Percentiles rank a stretch among this genome's conserved stretches.
Evolutionary conservation across 306 rosid species (phyloP).

Genomic region (Dalbergia cultrata): DNA sequence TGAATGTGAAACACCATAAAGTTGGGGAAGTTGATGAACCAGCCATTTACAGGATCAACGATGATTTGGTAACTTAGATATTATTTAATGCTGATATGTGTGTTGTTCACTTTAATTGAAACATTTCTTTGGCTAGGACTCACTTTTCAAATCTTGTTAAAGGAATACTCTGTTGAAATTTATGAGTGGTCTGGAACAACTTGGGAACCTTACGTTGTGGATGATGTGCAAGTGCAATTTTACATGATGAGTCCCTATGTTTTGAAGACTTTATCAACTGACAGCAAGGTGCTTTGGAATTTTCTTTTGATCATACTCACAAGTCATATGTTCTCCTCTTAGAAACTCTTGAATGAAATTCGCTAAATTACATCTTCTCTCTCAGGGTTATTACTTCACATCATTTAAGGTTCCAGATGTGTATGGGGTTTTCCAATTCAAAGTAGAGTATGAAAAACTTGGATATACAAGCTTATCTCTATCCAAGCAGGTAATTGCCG

Average conservation of each 20-base stretch:
- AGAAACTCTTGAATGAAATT: constrained; percentile 26
- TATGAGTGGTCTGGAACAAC: constrained; percentile 90
- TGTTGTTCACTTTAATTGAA: background rate
- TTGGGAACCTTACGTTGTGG: constrained; percentile 93
- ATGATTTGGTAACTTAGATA: constrained; percentile 80
- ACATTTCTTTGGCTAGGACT: constrained; percentile 43
- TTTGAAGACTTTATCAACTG: constrained; percentile 82
- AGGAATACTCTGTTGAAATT: constrained; percentile 92
- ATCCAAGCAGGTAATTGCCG: constrained; percentile 80
- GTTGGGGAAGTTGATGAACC: constrained; percentile 85
- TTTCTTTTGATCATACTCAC: constrained; percentile 11
- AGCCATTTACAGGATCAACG: constrained; percentile 87
- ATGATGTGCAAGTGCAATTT: constrained; percentile 97
- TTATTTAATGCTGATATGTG: constrained; percentile 9
- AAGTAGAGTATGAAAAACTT: constrained; percentile 89
- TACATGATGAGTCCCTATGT: constrained; percentile 99
- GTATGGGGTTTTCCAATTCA: constrained; percentile 99
- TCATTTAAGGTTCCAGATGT: constrained; percentile 97
- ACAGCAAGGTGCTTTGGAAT: constrained; percentile 68
- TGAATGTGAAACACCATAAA: constrained; percentile 82
- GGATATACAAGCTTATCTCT: constrained; percentile 88
- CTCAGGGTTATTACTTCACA: constrained; percentile 82
- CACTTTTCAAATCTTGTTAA: constrained; percentile 45
- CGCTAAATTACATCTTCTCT: constrained; percentile 27
- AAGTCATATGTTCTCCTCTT: constrained; percentile 2